Conservation (phyloP, 768 basidiomycete species). For the Gyrodon lividus region DNA sequence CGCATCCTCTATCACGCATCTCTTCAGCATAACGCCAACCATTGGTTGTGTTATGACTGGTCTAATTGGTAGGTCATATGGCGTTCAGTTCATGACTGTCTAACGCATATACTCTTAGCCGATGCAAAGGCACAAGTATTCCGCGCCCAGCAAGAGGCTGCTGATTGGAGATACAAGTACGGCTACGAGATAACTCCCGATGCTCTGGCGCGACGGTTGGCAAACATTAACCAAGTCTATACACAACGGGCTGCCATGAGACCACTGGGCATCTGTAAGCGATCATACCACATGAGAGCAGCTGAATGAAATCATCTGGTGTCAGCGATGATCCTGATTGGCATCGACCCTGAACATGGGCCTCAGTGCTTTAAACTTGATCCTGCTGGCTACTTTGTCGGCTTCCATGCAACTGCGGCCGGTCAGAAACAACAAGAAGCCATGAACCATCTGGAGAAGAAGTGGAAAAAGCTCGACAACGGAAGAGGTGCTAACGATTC, state of each 20-base stretch:
- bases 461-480: slow-evolving; percentile 92
- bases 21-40: slow-evolving; percentile 93
- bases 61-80: slow-evolving; percentile 67
- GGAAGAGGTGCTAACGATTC: slow-evolving; percentile 80
- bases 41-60: slow-evolving; percentile 99
- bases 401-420: slow-evolving; percentile 94
- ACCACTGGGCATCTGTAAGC: slow-evolving; percentile 89
- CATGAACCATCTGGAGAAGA: slow-evolving; percentile 98
- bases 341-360: slow-evolving; percentile 84
- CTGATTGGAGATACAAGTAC: slow-evolving; percentile 92
- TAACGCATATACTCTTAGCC: slow-evolving; percentile 45
- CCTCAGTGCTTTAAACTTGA: slow-evolving; percentile 99
- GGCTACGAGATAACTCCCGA: slow-evolving; percentile 99
- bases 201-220: slow-evolving; percentile 89
- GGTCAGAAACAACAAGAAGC: slow-evolving; percentile 98
- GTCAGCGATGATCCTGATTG: slow-evolving; percentile 94
- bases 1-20: slow-evolving; percentile 88
- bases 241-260: slow-evolving; percentile 98
- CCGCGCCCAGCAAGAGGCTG: slow-evolving; percentile 86
- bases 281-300: not conserved
- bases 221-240: slow-evolving; percentile 98
- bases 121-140: slow-evolving; percentile 89
- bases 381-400: slow-evolving; percentile 97
- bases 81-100: not conserved
- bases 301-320: slow-evolving; percentile 2